Percentiles rank a stretch among this genome's conserved stretches.
Conservation (phyloP, 192 early-diverging fungal species). For the Rhizoclosmatium sp. region DNA sequence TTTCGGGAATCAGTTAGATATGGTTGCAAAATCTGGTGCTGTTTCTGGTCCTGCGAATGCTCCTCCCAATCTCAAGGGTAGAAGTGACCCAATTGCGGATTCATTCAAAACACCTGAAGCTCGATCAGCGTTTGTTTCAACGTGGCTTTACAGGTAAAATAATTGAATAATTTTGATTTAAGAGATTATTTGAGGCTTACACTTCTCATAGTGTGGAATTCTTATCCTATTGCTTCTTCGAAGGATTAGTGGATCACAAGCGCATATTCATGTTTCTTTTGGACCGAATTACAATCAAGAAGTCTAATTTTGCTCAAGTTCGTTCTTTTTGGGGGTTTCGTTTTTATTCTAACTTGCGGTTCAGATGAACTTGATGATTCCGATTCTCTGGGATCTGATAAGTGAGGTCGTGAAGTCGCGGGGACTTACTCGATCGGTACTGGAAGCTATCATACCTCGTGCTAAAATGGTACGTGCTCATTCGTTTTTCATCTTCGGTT, state of each 20-base stretch:
- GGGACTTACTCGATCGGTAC: constrained; percentile 1
- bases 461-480: constrained; percentile 8
- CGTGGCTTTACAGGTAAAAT: constrained; percentile 23
- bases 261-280: not conserved
- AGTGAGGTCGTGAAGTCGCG: constrained; percentile 18
- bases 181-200: not conserved
- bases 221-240: constrained; percentile 15
- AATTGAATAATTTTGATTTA: not conserved
- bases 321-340: not conserved
- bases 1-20: constrained; percentile 11
- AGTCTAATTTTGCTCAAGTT: constrained; percentile 17
- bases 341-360: not conserved
- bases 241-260: constrained; percentile 22
- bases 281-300: not conserved
- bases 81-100: not conserved
- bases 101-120: constrained; percentile 13
- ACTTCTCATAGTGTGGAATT: constrained; percentile 11
- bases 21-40: not conserved
- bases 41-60: not conserved
- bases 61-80: not conserved
- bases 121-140: constrained; percentile 10
- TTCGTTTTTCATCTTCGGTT: not conserved
- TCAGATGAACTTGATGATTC: constrained; percentile 26
- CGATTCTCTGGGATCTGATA: constrained; percentile 23
- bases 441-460: constrained; percentile 29